phyloP scores from a whole-genome alignment of 768 basidiomycete species.

The Hemileccinum impolitum region DNA sequence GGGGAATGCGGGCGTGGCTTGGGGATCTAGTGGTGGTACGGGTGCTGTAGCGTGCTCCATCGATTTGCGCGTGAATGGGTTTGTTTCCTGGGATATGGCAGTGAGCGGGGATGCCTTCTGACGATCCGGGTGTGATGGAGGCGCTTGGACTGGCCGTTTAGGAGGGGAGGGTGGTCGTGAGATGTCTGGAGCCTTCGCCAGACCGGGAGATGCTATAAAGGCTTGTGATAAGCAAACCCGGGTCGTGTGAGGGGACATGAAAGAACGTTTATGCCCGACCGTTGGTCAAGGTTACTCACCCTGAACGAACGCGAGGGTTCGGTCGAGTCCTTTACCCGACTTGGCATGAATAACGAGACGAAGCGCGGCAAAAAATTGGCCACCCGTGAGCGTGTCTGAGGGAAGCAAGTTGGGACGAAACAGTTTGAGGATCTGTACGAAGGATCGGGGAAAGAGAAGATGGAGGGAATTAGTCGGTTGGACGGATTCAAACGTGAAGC shows the following conservation, averaged over 20 bases:
- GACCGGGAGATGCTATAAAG: conserved; percentile 17
- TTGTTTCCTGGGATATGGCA: conserved; percentile 25
- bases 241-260: background rate
- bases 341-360: conserved; percentile 63
- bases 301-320: conserved; percentile 70
- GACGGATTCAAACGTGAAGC: background rate
- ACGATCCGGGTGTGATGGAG: conserved; percentile 29
- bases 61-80: conserved; percentile 27
- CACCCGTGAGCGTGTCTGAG: conserved; percentile 55
- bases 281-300: conserved; percentile 39
- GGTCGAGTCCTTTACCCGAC: conserved; percentile 59
- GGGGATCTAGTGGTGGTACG: conserved; percentile 4
- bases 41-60: conserved; percentile 9
- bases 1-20: background rate
- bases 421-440: conserved; percentile 55
- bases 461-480: background rate
- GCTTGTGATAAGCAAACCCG: conserved; percentile 8
- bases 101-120: conserved; percentile 20
- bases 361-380: conserved; percentile 75
- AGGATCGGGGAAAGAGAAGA: background rate
- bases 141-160: conserved; percentile 21
- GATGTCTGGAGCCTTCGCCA: conserved; percentile 5
- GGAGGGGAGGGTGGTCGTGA: conserved; percentile 18
- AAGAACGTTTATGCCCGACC: background rate
- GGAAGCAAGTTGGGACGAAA: conserved; percentile 56